These are phyloP conservation scores for Polymyxa betae DNA, from an alignment of 208 protist genomes.

Conservation along the genomic window DNA sequence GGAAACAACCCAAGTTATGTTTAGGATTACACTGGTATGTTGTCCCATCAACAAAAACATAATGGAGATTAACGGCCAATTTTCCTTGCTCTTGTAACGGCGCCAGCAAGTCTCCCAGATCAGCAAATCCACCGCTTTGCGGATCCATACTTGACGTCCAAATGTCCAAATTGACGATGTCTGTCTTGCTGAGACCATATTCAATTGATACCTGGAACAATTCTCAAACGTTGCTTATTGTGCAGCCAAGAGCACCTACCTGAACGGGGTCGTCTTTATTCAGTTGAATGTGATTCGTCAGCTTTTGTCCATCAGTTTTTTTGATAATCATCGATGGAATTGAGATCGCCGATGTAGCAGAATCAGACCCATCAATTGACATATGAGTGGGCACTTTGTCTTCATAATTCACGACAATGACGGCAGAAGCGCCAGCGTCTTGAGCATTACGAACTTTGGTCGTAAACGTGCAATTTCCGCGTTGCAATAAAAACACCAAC, in stretches of 20 bases:
- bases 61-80: not conserved
- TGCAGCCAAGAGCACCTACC: not conserved
- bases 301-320: constrained; percentile 13
- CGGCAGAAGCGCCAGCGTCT: not conserved
- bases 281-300: not conserved
- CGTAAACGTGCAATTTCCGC: constrained; percentile 4
- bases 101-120: not conserved
- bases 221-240: not conserved
- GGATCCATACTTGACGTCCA: constrained; percentile 25
- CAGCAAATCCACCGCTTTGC: not conserved
- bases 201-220: constrained; percentile 31
- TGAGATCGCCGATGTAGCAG: not conserved
- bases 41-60: not conserved
- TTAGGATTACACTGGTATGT: not conserved
- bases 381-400: not conserved
- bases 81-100: not conserved
- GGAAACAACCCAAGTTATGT: not conserved
- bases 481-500: not conserved
- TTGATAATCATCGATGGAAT: constrained; percentile 48
- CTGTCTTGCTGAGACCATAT: not conserved
- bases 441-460: constrained; percentile 25
- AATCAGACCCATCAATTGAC: constrained; percentile 23
- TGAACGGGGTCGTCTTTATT: not conserved
- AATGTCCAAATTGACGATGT: not conserved
- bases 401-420: constrained; percentile 11